Evolutionary conservation across 2,329 filamentous ascomycete species (phyloP).

Genomic region (Ascochyta viciae-villosae): DNA sequence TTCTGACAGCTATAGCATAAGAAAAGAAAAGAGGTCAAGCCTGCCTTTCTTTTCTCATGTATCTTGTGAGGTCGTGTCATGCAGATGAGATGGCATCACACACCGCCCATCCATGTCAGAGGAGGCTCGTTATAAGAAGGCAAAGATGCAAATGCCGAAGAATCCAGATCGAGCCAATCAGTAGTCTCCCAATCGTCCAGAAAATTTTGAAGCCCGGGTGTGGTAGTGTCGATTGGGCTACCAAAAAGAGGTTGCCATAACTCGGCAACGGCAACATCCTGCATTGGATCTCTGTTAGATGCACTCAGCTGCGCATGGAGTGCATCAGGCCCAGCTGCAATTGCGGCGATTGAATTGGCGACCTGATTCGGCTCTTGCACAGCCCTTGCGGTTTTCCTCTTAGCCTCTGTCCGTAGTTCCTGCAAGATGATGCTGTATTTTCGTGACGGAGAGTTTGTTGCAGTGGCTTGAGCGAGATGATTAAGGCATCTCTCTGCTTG

Average conservation of each 20-base stretch:
- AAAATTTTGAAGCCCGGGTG: slow-evolving; percentile 25
- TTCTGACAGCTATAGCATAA: too few species aligned
- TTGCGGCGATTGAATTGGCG: background rate
- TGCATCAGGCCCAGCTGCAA: background rate
- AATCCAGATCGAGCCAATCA: slow-evolving; percentile 46
- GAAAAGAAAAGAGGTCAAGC: too few species aligned
- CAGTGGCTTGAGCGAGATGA: slow-evolving; percentile 56
- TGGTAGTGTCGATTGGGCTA: slow-evolving; percentile 28
- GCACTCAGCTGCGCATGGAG: background rate
- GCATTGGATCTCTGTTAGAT: background rate
- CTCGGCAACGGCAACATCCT: slow-evolving; percentile 4
- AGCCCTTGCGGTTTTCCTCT: slow-evolving; percentile 24
- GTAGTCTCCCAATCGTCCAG: slow-evolving; percentile 44
- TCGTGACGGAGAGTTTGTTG: slow-evolving; percentile 56
- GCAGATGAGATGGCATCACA: background rate
- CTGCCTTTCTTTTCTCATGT: too few species aligned
- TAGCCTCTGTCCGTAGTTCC: slow-evolving; percentile 53
- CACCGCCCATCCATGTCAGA: slow-evolving; percentile 14
- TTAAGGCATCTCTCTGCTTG: slow-evolving; percentile 55
- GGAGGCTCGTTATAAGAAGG: slow-evolving; percentile 11
- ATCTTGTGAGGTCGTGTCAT: background rate
- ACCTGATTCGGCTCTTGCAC: slow-evolving; percentile 13
- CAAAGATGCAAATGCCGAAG: slow-evolving; percentile 37
- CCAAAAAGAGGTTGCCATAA: slow-evolving; percentile 30
- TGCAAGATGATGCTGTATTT: slow-evolving; percentile 59